Evolutionary conservation across 495 filamentous ascomycete genomes (phyloP).

Genomic region (Trichoderma asperelloides): DNA sequence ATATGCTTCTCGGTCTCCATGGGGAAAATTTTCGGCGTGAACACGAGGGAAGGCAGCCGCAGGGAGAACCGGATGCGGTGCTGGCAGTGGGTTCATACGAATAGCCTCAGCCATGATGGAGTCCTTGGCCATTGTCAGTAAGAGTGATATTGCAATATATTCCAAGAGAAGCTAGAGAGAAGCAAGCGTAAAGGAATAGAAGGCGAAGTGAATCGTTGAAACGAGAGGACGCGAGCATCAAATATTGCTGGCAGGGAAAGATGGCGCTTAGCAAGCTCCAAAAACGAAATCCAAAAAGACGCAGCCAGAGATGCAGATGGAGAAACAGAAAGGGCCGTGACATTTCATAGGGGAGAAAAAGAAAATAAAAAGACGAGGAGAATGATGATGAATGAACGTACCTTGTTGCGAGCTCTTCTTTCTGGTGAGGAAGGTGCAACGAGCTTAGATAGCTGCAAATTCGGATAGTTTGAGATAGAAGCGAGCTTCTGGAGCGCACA

Average conservation of each 20-base stretch:
- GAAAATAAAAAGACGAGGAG: not conserved
- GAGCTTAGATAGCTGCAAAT: not conserved
- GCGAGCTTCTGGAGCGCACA: not conserved
- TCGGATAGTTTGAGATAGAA: not conserved
- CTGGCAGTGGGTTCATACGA: not conserved
- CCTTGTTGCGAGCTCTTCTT: not conserved
- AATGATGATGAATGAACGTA: not conserved
- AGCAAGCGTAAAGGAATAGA: not conserved
- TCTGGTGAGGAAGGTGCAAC: not conserved
- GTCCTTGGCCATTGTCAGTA: not conserved
- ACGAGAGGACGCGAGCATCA: not conserved
- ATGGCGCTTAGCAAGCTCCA: not conserved
- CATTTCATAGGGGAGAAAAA: not conserved
- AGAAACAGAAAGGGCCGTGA: not conserved
- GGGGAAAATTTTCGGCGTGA: not conserved
- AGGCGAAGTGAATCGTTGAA: not conserved
- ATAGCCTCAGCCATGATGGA: not conserved
- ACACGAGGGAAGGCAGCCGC: not conserved
- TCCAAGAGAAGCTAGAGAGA: not conserved
- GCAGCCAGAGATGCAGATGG: not conserved
- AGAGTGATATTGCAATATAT: not conserved
- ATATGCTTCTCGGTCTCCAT: not conserved
- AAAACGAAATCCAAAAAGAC: not conserved
- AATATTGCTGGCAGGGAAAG: not conserved
- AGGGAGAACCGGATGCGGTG: not conserved